Conservation (phyloP, 305 asterid species). For the Fraxinus platypoda region DNA sequence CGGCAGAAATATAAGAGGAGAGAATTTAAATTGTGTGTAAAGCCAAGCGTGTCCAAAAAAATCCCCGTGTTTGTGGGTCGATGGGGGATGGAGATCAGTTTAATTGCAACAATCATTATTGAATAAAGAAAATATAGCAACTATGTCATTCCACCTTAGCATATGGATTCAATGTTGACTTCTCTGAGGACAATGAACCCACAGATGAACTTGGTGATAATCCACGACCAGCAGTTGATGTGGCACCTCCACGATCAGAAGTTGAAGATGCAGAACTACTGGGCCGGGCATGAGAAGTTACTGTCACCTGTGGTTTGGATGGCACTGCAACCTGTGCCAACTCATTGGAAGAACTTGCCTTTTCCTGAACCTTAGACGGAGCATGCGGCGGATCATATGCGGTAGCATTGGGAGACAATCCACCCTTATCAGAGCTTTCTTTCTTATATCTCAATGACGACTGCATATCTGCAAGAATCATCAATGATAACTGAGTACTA, state of each 20-base stretch:
- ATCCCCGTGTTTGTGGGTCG: constrained; percentile 1
- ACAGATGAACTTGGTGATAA: constrained; percentile 82
- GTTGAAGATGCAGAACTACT: constrained; percentile 69
- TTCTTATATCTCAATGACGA: constrained; percentile 33
- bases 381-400: constrained; percentile 50
- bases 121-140: neutral
- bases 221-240: constrained; percentile 67
- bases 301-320: constrained; percentile 44
- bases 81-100: neutral
- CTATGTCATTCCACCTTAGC: constrained; percentile 65
- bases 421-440: constrained; percentile 49
- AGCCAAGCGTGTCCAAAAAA: neutral
- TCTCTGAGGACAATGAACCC: constrained; percentile 84
- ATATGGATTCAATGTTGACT: constrained; percentile 77
- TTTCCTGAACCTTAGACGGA: constrained; percentile 56
- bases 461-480: constrained; percentile 39
- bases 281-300: constrained; percentile 46
- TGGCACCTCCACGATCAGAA: constrained; percentile 65
- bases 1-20: neutral
- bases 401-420: constrained; percentile 59
- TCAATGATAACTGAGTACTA: constrained; percentile 14
- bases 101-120: neutral
- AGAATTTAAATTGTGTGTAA: neutral
- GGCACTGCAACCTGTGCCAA: constrained; percentile 39
- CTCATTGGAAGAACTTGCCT: constrained; percentile 44